A percentile compares a stretch with the other conserved stretches of the same genome.
Evolutionary conservation across 441 rosid genomes (phyloP).

Genomic region (Erodium trifolium): DNA sequence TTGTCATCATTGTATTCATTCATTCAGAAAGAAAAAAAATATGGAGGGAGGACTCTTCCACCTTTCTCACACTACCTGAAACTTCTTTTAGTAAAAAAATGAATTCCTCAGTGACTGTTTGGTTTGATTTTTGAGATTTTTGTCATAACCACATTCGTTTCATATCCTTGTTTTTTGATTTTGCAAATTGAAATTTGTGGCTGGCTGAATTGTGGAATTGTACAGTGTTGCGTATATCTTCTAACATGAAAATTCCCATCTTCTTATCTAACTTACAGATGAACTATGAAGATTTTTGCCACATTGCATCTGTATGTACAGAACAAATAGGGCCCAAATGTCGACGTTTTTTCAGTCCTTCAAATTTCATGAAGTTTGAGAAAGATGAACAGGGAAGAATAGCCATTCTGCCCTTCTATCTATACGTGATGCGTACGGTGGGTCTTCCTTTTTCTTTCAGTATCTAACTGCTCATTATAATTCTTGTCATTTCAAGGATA

Average conservation of each 20-base stretch:
- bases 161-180: background rate
- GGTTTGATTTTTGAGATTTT: background rate
- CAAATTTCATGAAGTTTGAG: conserved; percentile 98
- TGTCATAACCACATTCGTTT: background rate
- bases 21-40: too few relatives aligned
- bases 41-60: background rate
- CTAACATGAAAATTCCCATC: background rate
- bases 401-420: conserved; percentile 94
- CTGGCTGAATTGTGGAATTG: background rate
- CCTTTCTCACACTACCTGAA: background rate
- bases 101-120: background rate
- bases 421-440: conserved; percentile 98
- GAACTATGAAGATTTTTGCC: conserved; percentile 98
- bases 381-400: conserved; percentile 98
- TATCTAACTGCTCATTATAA: too few relatives aligned
- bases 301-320: conserved; percentile 89
- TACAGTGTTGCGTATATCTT: conserved; percentile 14
- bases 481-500: too few relatives aligned
- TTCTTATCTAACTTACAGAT: conserved; percentile 38
- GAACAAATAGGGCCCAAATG: conserved; percentile 97
- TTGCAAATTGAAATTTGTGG: conserved; percentile 4
- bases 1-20: background rate
- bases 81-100: background rate
- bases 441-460: conserved; percentile 22
- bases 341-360: conserved; percentile 93